Percentiles rank a stretch among this genome's conserved stretches.
Conservation (phyloP, 169 alveolate genomes). For the Theileria annulata region DNA sequence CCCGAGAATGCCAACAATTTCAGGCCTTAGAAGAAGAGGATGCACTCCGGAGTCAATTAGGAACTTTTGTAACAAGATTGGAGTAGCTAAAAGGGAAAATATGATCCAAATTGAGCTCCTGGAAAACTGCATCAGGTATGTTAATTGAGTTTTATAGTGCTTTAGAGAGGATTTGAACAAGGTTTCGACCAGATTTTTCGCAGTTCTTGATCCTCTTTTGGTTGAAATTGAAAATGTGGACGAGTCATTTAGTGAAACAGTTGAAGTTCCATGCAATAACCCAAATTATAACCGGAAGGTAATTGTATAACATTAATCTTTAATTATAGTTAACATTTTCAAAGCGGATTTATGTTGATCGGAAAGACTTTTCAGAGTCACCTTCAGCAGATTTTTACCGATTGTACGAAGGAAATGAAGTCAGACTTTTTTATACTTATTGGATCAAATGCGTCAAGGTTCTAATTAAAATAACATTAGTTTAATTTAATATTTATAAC, state of each 20-base stretch:
- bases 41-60: constrained; percentile 89
- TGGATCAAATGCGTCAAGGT: constrained; percentile 81
- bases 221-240: constrained; percentile 70
- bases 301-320: background rate
- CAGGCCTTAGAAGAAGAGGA: constrained; percentile 97
- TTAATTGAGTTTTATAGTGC: constrained; percentile 25
- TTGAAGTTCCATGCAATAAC: constrained; percentile 22
- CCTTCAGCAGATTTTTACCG: constrained; percentile 77
- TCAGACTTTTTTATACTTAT: constrained; percentile 79
- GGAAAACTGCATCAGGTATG: constrained; percentile 92
- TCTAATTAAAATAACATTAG: background rate
- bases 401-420: constrained; percentile 78
- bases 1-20: constrained; percentile 98
- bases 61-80: constrained; percentile 89
- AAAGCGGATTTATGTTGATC: constrained; percentile 76
- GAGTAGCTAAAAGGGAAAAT: constrained; percentile 95
- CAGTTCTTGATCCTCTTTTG: constrained; percentile 70
- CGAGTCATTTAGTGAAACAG: constrained; percentile 46
- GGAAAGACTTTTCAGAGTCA: constrained; percentile 77
- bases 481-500: no score
- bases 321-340: constrained; percentile 48
- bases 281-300: constrained; percentile 18
- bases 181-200: constrained; percentile 67
- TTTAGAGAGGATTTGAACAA: constrained; percentile 72
- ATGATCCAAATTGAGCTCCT: constrained; percentile 89